A percentile compares a stretch with the other conserved stretches of the same genome.
Conservation (phyloP, 2,329 filamentous ascomycete genomes). For the Fusarium praegraminearum region DNA sequence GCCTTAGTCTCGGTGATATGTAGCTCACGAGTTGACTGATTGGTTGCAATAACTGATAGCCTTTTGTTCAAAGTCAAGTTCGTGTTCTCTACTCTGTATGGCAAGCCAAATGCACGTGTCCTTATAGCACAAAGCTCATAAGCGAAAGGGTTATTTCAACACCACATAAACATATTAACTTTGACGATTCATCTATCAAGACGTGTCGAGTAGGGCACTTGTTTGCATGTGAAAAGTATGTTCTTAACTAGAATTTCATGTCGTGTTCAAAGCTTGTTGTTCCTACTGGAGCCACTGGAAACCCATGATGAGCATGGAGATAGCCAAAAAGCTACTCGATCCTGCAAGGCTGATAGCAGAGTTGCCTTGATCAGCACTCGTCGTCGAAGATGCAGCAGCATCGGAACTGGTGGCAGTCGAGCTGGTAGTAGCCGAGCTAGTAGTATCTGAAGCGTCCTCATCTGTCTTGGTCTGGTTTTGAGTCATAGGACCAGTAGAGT, state of each 20-base stretch:
- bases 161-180: background rate
- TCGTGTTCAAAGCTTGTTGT: background rate
- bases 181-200: background rate
- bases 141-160: background rate
- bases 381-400: background rate
- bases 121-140: background rate
- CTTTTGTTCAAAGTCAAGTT: background rate
- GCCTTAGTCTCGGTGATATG: background rate
- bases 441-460: background rate
- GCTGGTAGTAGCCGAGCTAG: background rate
- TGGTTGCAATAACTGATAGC: background rate
- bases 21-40: background rate
- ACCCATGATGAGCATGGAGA: background rate
- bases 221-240: too few species aligned
- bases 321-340: background rate
- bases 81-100: background rate
- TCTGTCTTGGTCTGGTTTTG: background rate
- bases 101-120: background rate
- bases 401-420: background rate
- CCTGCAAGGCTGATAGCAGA: background rate
- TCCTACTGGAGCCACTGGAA: background rate
- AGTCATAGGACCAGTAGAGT: constrained; percentile 2
- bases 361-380: background rate
- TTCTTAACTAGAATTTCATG: background rate
- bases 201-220: background rate